A percentile compares a stretch with the other conserved stretches of the same genome.
phyloP scores from a whole-genome alignment of 208 protist genomes.

The Spongospora subterranea region DNA sequence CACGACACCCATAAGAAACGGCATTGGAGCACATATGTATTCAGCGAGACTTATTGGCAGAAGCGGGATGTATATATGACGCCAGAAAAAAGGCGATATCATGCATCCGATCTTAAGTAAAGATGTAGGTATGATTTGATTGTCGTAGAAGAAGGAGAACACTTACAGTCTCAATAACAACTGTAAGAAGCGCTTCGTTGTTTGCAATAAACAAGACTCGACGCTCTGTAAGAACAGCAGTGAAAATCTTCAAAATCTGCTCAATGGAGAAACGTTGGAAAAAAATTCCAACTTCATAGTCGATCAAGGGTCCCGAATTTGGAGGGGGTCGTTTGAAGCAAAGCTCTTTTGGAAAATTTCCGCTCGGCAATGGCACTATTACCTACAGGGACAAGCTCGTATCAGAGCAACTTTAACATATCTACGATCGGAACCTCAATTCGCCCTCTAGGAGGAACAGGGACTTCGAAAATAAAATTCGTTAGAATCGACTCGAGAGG shows the following conservation, averaged over 20 bases:
- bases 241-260: slow-evolving; percentile 64
- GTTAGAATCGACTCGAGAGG: slow-evolving; percentile 46
- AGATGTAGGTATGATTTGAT: background rate
- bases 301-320: slow-evolving; percentile 13
- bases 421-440: background rate
- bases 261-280: slow-evolving; percentile 57
- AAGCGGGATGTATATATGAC: slow-evolving; percentile 75
- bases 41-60: slow-evolving; percentile 69
- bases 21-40: slow-evolving; percentile 72
- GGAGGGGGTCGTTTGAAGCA: slow-evolving; percentile 41
- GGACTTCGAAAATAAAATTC: slow-evolving; percentile 58
- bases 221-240: slow-evolving; percentile 63
- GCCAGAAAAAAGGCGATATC: slow-evolving; percentile 72
- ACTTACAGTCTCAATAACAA: slow-evolving; percentile 50
- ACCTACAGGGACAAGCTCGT: background rate
- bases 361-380: background rate
- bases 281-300: slow-evolving; percentile 57
- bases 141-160: background rate
- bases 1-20: slow-evolving; percentile 71
- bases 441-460: slow-evolving; percentile 29
- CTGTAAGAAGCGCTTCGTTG: slow-evolving; percentile 57
- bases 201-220: slow-evolving; percentile 61
- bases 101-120: slow-evolving; percentile 26
- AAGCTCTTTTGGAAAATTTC: background rate
- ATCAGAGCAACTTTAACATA: background rate